Base-by-base conservation (phyloP, 2,329 filamentous ascomycete species). In the Ploettnerulaceae sp. region DNA sequence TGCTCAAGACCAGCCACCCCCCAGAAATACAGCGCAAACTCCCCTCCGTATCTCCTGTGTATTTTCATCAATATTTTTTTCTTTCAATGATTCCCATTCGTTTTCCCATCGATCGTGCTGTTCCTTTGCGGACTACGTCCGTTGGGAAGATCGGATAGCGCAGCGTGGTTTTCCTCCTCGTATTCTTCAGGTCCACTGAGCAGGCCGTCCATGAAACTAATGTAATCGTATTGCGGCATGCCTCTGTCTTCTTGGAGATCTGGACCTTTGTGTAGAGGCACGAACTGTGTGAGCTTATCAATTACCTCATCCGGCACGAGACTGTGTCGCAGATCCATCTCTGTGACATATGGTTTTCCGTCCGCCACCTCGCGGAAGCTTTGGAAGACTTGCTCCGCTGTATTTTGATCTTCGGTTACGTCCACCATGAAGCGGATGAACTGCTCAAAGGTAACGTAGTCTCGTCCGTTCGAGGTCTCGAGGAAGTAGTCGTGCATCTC, bases 371-470 rank as follows among this genome's bases (percentile, higher is more conserved):
- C 93, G 48, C 84, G 82, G 79, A 98, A 98, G 54, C 86, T 94
- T 70, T 98, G 91, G 72, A 93, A 97, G 4, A 98, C 93, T 67
- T 98, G 93, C 68, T 97, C 93, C 9, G 93, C 93, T 3, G 90
- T 96, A 66, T 98, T 96, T 70, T 98, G 93, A 64, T 98, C 93
- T 69, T 98, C 93, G 9, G 93, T 98, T 39, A 96, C 93, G 58
- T 95, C 89, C 37, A 98, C 93, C 93, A 98, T 98, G 75, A 98
- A 98, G 29, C 88, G 83, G 65, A 98, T 98, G 64, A 98, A 98
- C 68, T 97, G 91, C 71, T 98, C 93, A 64, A 98, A 98, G 4
- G 87, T 93, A 41, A 98, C 93, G 55, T 85, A 79, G 66, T 83
- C 85, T 55, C 73, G 78, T 26, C 81, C 89, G 28, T 79, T 81